Evolutionary conservation across 1,139 yeast species (phyloP), one percentile per base, ranked within the genome.

Genomic region (Pichia sp.): DNA sequence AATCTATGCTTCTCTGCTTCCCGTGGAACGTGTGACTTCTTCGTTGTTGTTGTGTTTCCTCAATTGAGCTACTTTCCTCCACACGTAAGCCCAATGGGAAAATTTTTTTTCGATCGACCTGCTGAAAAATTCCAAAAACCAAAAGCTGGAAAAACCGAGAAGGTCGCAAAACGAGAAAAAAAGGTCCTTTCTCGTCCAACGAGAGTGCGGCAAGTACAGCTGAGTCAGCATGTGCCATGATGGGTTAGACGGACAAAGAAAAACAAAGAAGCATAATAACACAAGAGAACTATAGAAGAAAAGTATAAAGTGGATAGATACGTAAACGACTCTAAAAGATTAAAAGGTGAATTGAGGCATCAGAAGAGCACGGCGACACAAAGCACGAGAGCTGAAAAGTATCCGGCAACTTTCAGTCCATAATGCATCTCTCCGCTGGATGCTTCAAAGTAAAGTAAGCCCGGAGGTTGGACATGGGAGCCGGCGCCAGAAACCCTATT

Each of bases 401-500:
- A 34, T n/a, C 49, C 49, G 34, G 40, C 13, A 6, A 19, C 4
- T 16, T 34, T 46, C 8, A 46, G 29, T 16, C 30, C 26, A 31
- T 30, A 10, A 10, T n/a, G 31, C n/a, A 31, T 5, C 23, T 19
- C n/a, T 34, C 38, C 38, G 7, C 40, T 32, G 7, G 41, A 13
- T 10, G 26, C 26, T 26, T 44, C 31, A 16, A 23, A 43, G n/a
- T n/a, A 11, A 13, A 43, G 32, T 8, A 47, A 8, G 15, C 11
- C 3, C 3, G 57, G 57, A 4, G 50, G 47, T 29, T 29, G 30
- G 5, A 54, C 8, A 36, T 34, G 41, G 5, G 53, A 16, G 30
- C 51, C 55, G 5, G 51, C 59, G 2, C 43, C 59, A 4, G 42
- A 46, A 11, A 32, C 10, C 8, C 8, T 50, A 0, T 8, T 3